These are phyloP conservation scores for Penicillium brevicompactum DNA, from an alignment of 2,329 filamentous ascomycete species.

Conservation along the genomic window DNA sequence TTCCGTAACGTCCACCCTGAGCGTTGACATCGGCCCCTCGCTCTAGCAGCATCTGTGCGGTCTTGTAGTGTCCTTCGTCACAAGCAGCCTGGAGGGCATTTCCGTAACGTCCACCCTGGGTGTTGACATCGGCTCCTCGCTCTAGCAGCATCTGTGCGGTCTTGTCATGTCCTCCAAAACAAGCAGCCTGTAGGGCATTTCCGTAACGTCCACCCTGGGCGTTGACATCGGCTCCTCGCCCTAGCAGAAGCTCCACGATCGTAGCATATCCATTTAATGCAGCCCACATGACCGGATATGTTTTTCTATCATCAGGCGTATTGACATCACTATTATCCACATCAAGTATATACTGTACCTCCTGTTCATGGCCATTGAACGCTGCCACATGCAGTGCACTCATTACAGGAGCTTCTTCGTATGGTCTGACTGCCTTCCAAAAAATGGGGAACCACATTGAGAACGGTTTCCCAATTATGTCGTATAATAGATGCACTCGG, in stretches of 20 bases:
- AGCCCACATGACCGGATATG: background rate
- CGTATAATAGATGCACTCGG: constrained; percentile 5
- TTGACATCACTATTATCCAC: background rate
- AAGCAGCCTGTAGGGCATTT: too few species aligned
- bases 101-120: too few species aligned
- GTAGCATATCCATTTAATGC: background rate
- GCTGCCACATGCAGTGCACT: background rate
- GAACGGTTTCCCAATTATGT: background rate
- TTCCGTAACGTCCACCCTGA: too few species aligned
- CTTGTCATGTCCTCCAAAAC: too few species aligned
- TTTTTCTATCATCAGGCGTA: background rate
- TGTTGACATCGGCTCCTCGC: too few species aligned
- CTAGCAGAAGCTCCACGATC: background rate
- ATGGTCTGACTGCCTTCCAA: background rate
- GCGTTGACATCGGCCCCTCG: too few species aligned
- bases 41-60: too few species aligned
- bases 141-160: too few species aligned
- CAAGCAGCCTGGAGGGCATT: too few species aligned
- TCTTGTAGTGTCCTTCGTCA: too few species aligned
- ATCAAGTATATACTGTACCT: background rate
- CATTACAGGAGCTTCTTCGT: background rate
- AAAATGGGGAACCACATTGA: constrained; percentile 4
- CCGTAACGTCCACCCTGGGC: too few species aligned
- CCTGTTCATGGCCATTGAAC: constrained; percentile 7
- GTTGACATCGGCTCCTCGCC: constrained; percentile 4